A percentile compares a stretch with the other conserved stretches of the same genome.
Evolutionary conservation across 495 filamentous ascomycete species (phyloP).

Genomic region (Geoglossum glabrum): DNA sequence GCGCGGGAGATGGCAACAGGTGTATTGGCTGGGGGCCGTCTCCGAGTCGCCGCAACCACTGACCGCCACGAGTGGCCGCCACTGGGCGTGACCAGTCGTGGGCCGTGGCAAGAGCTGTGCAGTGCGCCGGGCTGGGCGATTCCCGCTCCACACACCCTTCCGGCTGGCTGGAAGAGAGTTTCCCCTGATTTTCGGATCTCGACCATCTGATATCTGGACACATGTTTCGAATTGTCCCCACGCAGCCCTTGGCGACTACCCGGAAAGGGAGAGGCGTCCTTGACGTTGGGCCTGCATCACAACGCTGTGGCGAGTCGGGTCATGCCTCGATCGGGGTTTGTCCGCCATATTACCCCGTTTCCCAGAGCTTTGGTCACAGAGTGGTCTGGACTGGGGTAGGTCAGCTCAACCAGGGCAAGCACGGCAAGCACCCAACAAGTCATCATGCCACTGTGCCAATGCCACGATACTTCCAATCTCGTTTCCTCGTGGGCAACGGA

Average conservation of each 20-base stretch:
- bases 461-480: not conserved
- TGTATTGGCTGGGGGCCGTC: not conserved
- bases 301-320: not conserved
- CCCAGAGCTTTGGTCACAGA: not conserved
- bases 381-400: not conserved
- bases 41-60: not conserved
- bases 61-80: not conserved
- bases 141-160: not conserved
- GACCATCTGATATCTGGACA: not conserved
- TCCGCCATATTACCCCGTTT: not conserved
- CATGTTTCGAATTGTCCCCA: not conserved
- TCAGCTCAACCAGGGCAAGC: not conserved
- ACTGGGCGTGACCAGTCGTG: not conserved
- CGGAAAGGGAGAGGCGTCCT: not conserved
- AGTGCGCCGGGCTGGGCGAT: not conserved
- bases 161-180: not conserved
- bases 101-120: too few species aligned
- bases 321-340: not conserved
- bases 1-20: not conserved
- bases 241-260: not conserved
- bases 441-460: not conserved
- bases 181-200: constrained; percentile 1
- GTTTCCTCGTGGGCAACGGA: not conserved
- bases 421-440: not conserved
- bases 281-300: not conserved